Conservation (phyloP, 164 flowering plant species). For the Akebia trifoliata region DNA sequence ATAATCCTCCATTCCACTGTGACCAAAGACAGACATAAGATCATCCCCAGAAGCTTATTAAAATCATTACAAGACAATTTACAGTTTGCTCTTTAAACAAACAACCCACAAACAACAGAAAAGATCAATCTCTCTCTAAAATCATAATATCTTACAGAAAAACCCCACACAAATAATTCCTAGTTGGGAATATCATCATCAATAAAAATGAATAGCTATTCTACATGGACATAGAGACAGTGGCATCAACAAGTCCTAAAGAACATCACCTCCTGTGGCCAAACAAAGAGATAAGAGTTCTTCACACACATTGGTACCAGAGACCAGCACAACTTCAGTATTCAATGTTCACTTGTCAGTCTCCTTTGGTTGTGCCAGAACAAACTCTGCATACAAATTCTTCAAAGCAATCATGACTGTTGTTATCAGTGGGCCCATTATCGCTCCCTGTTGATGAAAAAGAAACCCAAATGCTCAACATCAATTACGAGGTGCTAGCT, state of each 20-base stretch:
- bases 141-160: no score
- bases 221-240: no score
- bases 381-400: slow-evolving; percentile 82
- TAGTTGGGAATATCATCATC: no score
- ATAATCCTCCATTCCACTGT: no score
- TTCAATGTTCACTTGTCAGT: slow-evolving; percentile 10
- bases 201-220: no score
- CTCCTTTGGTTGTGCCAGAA: slow-evolving; percentile 55
- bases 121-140: no score
- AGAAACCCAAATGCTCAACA: neutral
- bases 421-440: slow-evolving; percentile 89
- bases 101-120: no score
- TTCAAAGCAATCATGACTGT: slow-evolving; percentile 84
- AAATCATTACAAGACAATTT: slow-evolving; percentile 3
- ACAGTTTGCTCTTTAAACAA: slow-evolving; percentile 2
- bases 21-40: no score
- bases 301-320: neutral
- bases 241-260: no score
- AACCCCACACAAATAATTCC: slow-evolving; percentile 6
- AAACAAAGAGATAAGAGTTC: neutral
- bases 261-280: neutral
- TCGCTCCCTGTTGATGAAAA: slow-evolving; percentile 65
- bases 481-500: neutral
- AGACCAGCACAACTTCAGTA: neutral
- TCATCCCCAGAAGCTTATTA: neutral